phyloP scores from a whole-genome alignment of 1,284 basidiomycete genomes.

The Serendipita sp. region DNA sequence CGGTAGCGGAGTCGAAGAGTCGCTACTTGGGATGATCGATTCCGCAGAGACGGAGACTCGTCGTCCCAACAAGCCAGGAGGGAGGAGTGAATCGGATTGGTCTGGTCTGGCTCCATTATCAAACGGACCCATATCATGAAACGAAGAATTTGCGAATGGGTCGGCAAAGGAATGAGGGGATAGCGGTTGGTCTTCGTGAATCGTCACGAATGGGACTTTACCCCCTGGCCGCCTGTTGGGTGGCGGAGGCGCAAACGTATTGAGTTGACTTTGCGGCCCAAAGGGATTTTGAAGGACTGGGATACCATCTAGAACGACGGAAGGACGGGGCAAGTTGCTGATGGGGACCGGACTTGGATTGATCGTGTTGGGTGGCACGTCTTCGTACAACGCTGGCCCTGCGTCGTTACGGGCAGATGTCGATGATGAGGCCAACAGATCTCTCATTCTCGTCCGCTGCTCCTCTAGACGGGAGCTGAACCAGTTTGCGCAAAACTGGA shows the following conservation, averaged over 20 bases:
- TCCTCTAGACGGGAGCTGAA: slow-evolving; percentile 79
- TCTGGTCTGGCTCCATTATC: slow-evolving; percentile 16
- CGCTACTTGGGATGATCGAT: slow-evolving; percentile 73
- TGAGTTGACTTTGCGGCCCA: background rate
- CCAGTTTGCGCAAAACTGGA: slow-evolving; percentile 94
- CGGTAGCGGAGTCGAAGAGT: slow-evolving; percentile 49
- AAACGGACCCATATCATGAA: slow-evolving; percentile 5
- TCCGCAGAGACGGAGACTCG: slow-evolving; percentile 96
- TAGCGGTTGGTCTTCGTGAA: slow-evolving; percentile 13
- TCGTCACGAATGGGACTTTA: slow-evolving; percentile 13
- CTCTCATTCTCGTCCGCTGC: slow-evolving; percentile 57
- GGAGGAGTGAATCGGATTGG: slow-evolving; percentile 47
- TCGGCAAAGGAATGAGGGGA: slow-evolving; percentile 4
- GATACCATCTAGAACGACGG: background rate
- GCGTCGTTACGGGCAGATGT: slow-evolving; percentile 14
- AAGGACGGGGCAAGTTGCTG: background rate
- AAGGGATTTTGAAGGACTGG: background rate
- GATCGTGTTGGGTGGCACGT: background rate
- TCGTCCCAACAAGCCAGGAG: slow-evolving; percentile 65
- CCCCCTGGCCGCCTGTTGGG: background rate
- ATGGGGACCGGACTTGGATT: background rate
- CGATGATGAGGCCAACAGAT: slow-evolving; percentile 38
- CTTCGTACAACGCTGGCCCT: background rate
- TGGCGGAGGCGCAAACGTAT: background rate
- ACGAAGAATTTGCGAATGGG: background rate